Base-by-base conservation (phyloP, 176 grass and related monocot species). In the Avena sativa region DNA sequence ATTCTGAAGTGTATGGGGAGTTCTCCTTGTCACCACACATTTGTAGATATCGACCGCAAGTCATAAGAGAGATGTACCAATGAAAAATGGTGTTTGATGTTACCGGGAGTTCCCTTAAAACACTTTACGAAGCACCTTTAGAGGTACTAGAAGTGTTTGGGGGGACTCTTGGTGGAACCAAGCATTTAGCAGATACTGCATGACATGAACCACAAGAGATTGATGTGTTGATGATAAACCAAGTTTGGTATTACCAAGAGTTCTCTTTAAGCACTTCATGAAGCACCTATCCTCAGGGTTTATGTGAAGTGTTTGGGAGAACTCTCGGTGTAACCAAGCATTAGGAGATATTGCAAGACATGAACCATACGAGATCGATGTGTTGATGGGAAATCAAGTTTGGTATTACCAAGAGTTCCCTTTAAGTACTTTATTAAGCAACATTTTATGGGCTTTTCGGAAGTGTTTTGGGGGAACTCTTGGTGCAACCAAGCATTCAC, bases 391-490 rank as follows among this genome's bases (percentile, higher is more conserved):
- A 12, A 50, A 50, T 3, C 49, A 50, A 12, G 12, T 50, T 50
- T 50, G 12, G 2, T 50, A 50, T 50, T 50, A 50, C 12, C 12
- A 13, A 11, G 49, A 50, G 49, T 50, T 50, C 64, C 28, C 64
- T 67, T 67, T 0, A 67, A 67, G 15, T 13, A 67, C 64, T 67
- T 67, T 34, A 67, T 0, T 4, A 58, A 74, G 21, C n/a, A 30
- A 6, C 52, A 4, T 6, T 14, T 26, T 4, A 4, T 61, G 11
- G 30, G 26, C 1, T 52, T 4, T 5, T 23, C 66, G 90, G 94
- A 93, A 67, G 91, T 95, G 87, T 91, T 91, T 93, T 91, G 89
- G 94, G 86, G 87, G 60, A 95, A 93, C 91, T 93, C 87, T 93
- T 5, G 66, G 47, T 77, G 50, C 43, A 38, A 85, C 5, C 44